Evolutionary conservation across 768 basidiomycete species (phyloP), one percentile per base, ranked within the genome.

Genomic region (Rhodocollybia butyracea): DNA sequence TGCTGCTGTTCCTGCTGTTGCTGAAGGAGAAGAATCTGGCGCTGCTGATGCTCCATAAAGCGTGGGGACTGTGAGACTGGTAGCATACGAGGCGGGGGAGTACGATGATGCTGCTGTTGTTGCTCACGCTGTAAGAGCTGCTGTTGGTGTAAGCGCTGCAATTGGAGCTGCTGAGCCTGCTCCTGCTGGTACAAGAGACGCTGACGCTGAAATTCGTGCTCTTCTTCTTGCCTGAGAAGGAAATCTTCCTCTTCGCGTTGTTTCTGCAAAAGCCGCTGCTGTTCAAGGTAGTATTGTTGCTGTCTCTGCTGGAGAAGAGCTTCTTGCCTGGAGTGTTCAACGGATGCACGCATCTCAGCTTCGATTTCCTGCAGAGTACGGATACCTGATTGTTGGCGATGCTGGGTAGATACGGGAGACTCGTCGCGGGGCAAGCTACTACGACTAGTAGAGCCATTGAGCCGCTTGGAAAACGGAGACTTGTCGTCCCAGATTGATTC

Each of bases 401-500:
- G 73, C 51, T 46, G 47, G 17, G 8, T 34, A 21, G 56, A 32
- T 30, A 38, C 19, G 19, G 65, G 52, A 3, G 63, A 39, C 53
- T 57, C 42, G 54, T 61, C 41, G 13, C 54, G 43, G 7, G 32
- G 30, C 34, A 50, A 38, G 22, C 22, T 29, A 34, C 15, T 47
- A 48, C 5, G 40, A 26, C 80, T 79, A 60, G 66, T 66, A 13
- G 71, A 63, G 50, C 84, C 82, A 62, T 81, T 84, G 54, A 69
- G 58, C 34, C 80, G 75, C 47, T 85, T 75, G 32, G 87, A 88
- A 65, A 89, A 88, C 0, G 82, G 81, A 11, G 89, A 89, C 66
- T 81, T 88, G 73, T 91, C 86, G 51, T 89, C 85, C 90, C 90
- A 92, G 63, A 91, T 83, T 13, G 88, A 81, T 61, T 90, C 88